These are phyloP conservation scores for Xanthoparmelia taractica DNA, from an alignment of 495 filamentous ascomycete species.

Conservation along the genomic window DNA sequence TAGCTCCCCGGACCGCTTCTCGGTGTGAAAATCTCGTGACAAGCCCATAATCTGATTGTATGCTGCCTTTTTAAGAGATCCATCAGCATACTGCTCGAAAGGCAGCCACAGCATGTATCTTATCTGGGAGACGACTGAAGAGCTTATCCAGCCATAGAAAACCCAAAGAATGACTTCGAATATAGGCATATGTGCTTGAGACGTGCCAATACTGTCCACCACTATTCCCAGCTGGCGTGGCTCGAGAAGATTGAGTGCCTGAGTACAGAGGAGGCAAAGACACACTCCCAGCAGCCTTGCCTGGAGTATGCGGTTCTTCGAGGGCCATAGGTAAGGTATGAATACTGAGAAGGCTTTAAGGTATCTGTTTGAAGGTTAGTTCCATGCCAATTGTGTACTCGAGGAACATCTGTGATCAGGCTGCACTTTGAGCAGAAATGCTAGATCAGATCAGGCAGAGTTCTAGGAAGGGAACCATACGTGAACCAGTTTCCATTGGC, in stretches of 20 bases:
- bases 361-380: slow-evolving; percentile 5
- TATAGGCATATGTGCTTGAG: slow-evolving; percentile 41
- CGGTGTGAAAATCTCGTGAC: slow-evolving; percentile 71
- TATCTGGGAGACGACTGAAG: slow-evolving; percentile 44
- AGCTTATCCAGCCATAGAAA: slow-evolving; percentile 46
- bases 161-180: slow-evolving; percentile 48
- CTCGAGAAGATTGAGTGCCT: slow-evolving; percentile 55
- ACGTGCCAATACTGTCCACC: slow-evolving; percentile 36
- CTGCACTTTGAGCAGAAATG: neutral
- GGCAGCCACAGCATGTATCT: slow-evolving; percentile 57
- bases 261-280: slow-evolving; percentile 52
- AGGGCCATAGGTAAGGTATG: slow-evolving; percentile 59
- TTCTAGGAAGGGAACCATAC: slow-evolving; percentile 32
- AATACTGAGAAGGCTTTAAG: slow-evolving; percentile 39
- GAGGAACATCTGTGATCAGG: neutral
- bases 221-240: slow-evolving; percentile 61
- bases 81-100: slow-evolving; percentile 56
- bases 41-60: slow-evolving; percentile 72
- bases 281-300: slow-evolving; percentile 49
- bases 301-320: slow-evolving; percentile 48
- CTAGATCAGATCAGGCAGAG: no score
- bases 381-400: neutral
- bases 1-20: slow-evolving; percentile 64
- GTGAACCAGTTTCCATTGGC: slow-evolving; percentile 57
- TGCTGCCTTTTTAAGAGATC: slow-evolving; percentile 52